Base-by-base conservation (phyloP, 768 basidiomycete genomes). In the Tephrocybe sp. region DNA sequence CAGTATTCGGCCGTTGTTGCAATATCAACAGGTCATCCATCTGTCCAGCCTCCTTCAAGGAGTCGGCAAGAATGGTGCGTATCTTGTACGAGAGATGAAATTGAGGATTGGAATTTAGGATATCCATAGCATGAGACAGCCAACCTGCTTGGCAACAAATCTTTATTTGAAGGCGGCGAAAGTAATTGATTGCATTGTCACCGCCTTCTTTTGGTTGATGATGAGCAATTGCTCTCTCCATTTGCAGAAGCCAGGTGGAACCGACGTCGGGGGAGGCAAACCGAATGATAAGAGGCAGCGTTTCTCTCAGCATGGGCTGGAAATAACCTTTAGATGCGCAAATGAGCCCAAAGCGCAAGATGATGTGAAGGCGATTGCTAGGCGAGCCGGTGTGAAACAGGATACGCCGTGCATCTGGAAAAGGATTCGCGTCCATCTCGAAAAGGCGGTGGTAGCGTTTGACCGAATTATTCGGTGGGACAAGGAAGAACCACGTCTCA, bases 341-440 rank as follows among this genome's bases (percentile, higher is more conserved):
- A 25, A 63, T 49, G 9, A 60, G 13, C 18, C 53, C 62, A 31
- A 63, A 63, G 11, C 30, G 41, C 27, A 55, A 46, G 16, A 60
- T 58, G 12, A 55, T 18, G 18, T 47, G 34, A 11, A 60, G 28
- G 45, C 47, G 48, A 2, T 26, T 25, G 1, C 51, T 42, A 24
- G 60, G 62, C 22, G 44, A 47, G 16, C 58, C 60, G n/a, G n/a
- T n/a, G n/a, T n/a, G n/a, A 6, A 63, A 47, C n/a, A 61, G 48
- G n/a, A 45, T 27, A 11, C 50, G 38, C 13, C 58, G 47, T 3
- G 51, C 54, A 3, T 43, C 52, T 16, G 16, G 34, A 31, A 60
- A 47, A 18, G 52, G 40, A 5, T 49, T 36, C 15, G 38, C 30
- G 19, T 40, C 19, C 13, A 25, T 37, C 13, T 44, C 43, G 22